Percentiles rank a stretch among this genome's conserved stretches.
Conservation (phyloP, 1,284 basidiomycete genomes). For the Dichomitus squalens region DNA sequence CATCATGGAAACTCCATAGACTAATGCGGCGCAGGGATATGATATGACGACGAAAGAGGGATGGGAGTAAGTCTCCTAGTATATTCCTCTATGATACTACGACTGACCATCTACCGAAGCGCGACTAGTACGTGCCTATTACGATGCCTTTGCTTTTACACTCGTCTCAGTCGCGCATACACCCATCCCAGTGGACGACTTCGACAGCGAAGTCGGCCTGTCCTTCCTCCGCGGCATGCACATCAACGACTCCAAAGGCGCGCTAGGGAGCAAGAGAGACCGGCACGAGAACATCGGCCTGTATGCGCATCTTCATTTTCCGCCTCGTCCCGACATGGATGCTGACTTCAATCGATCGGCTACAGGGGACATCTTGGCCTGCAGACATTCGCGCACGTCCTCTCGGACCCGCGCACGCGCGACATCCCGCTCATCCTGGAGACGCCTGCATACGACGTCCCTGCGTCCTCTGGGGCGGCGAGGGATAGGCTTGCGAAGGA, state of each 20-base stretch:
- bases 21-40: constrained; percentile 57
- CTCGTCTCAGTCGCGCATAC: neutral
- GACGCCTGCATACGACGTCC: constrained; percentile 65
- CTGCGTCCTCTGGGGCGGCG: constrained; percentile 3
- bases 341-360: neutral
- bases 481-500: constrained; percentile 33
- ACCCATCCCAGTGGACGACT: constrained; percentile 51
- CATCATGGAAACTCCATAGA: neutral
- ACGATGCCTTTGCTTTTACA: too few species aligned
- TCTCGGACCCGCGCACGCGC: constrained; percentile 70
- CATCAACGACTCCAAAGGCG: constrained; percentile 81
- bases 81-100: neutral
- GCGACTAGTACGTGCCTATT: constrained; percentile 6
- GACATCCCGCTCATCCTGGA: constrained; percentile 83
- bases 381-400: constrained; percentile 63
- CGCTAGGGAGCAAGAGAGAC: constrained; percentile 69
- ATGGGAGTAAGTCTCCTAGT: constrained; percentile 57
- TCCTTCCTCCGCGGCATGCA: constrained; percentile 81
- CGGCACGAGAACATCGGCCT: constrained; percentile 85
- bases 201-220: constrained; percentile 70
- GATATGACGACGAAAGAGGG: constrained; percentile 71
- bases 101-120: neutral
- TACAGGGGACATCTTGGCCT: constrained; percentile 70
- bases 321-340: neutral
- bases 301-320: constrained; percentile 42